Conservation (phyloP, 179 eudicot species). For the Sideroxylon spinosum region DNA sequence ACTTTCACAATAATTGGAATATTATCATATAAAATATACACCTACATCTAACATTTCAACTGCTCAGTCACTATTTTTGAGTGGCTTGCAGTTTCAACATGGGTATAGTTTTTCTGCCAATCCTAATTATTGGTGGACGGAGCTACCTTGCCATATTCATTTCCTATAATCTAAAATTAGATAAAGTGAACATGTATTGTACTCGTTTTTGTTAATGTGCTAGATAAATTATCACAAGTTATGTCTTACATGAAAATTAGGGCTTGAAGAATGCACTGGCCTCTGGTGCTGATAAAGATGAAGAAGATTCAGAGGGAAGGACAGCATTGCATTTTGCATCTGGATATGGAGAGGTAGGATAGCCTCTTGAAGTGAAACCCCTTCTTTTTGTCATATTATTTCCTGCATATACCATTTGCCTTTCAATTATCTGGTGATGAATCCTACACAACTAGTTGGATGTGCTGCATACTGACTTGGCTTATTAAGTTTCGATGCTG, state of each 20-base stretch:
- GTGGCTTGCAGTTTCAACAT: neutral
- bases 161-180: neutral
- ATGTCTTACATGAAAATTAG: conserved; percentile 24
- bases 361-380: neutral
- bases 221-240: neutral
- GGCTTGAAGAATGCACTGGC: conserved; percentile 76
- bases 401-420: neutral
- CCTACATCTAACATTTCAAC: too few relatives aligned
- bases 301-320: conserved; percentile 97
- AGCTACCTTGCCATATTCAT: neutral
- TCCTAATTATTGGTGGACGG: neutral
- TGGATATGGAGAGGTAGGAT: conserved; percentile 96
- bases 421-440: neutral
- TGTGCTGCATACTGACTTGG: conserved; percentile 7
- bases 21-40: neutral
- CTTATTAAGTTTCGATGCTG: neutral
- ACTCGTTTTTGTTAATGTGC: neutral
- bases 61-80: neutral
- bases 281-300: conserved; percentile 85
- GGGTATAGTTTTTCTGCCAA: neutral
- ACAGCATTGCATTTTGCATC: conserved; percentile 97
- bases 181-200: neutral
- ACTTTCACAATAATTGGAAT: neutral
- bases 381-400: neutral
- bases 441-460: neutral